These are phyloP conservation scores for Trametes cubensis DNA, from an alignment of 768 basidiomycete genomes.

Conservation along the genomic window DNA sequence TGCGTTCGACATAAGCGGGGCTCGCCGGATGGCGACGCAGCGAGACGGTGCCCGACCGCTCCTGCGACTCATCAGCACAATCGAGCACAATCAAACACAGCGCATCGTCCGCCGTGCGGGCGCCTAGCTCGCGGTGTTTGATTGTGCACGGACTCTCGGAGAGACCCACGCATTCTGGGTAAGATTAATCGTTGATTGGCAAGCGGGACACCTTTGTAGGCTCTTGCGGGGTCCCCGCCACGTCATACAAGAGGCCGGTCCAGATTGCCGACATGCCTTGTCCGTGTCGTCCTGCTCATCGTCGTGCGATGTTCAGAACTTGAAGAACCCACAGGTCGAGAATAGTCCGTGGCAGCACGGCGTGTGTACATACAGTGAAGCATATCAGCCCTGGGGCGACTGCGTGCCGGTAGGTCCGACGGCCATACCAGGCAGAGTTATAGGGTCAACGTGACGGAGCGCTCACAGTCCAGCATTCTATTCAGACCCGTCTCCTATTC, in stretches of 20 bases:
- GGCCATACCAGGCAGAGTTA: neutral
- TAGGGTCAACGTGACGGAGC: conserved; percentile 15
- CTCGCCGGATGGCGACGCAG: neutral
- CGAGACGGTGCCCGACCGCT: neutral
- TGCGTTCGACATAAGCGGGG: neutral
- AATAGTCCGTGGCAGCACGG: conserved; percentile 8
- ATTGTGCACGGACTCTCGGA: neutral
- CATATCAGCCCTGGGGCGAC: neutral
- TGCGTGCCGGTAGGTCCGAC: conserved; percentile 6
- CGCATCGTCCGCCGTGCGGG: neutral
- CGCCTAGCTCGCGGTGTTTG: conserved; percentile 11
- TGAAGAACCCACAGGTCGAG: neutral
- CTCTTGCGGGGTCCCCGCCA: conserved; percentile 16
- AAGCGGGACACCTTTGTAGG: neutral
- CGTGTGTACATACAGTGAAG: neutral
- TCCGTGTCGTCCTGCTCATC: neutral
- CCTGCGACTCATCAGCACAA: neutral
- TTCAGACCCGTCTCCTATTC: conserved; percentile 4
- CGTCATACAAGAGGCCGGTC: conserved; percentile 10
- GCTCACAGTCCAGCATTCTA: neutral
- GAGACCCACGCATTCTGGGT: too few species aligned
- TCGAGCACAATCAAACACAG: neutral
- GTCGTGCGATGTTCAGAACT: conserved; percentile 9
- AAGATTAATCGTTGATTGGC: neutral
- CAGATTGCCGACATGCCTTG: conserved; percentile 13